Evolutionary conservation across 441 rosid genomes (phyloP).

Genomic region (Erodium texanum): DNA sequence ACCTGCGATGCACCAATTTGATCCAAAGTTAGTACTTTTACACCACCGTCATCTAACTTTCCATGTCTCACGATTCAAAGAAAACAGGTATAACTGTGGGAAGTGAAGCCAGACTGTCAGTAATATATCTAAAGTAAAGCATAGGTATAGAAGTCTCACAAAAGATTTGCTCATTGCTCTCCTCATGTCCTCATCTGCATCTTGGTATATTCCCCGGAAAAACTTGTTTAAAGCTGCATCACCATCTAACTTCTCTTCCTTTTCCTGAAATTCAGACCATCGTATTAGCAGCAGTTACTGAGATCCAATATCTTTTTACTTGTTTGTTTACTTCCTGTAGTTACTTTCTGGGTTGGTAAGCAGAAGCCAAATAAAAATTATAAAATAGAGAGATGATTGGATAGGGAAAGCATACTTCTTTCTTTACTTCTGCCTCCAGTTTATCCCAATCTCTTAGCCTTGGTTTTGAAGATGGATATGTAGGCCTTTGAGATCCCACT

Average conservation of each 20-base stretch:
- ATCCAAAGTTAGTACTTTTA: neutral
- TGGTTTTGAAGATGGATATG: conserved; percentile 77
- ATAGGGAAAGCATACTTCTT: conserved; percentile 36
- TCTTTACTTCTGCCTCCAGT: conserved; percentile 75
- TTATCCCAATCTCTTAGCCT: conserved; percentile 70
- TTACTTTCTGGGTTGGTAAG: neutral
- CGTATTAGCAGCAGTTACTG: neutral
- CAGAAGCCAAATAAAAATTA: neutral
- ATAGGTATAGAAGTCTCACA: conserved; percentile 35
- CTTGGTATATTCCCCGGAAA: conserved; percentile 70
- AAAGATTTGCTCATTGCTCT: conserved; percentile 94
- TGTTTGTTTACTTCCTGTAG: neutral
- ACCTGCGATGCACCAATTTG: conserved; percentile 32
- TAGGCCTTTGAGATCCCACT: conserved; percentile 34
- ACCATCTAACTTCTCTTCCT: conserved; percentile 89
- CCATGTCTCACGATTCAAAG: too few species aligned
- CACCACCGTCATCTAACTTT: too few species aligned
- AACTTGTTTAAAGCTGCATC: conserved; percentile 93
- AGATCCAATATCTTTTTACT: neutral
- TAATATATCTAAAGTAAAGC: neutral
- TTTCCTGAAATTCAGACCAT: conserved; percentile 48
- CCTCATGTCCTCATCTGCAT: conserved; percentile 78
- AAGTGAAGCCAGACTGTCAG: neutral
- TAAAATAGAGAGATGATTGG: neutral
- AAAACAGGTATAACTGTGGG: too few species aligned